Base-by-base conservation (phyloP, 1,284 basidiomycete species). In the Malassezia furfur region DNA sequence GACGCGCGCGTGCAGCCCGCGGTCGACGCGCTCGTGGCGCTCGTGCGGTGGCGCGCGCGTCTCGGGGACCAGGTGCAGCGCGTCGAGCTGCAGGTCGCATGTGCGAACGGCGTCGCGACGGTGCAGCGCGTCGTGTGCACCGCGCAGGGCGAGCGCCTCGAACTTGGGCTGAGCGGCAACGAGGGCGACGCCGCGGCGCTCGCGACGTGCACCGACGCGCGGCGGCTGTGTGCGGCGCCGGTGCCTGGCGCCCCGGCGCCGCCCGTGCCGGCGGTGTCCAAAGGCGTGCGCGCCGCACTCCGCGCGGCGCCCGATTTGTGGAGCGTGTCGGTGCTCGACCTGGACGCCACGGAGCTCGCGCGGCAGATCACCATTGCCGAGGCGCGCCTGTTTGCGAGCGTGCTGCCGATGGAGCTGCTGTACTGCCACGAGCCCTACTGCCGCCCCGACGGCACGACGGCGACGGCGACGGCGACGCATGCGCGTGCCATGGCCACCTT, bases 221-320 rank as follows among this genome's bases (percentile, higher is more conserved):
- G 59, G 39, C 47, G 59, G 38, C 67, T 72, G 67, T 72, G 70
- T 48, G 52, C 57, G 14, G 57, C 17, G 5, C 39, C 17, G 19
- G 41, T 9, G 19, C 35, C 43, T 1, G 59, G 54, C 3, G 61
- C 54, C 12, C 52, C 65, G 30, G 32, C 28, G 77, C 89, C 93
- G 2, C 54, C 65, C 25, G 32, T 21, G 77, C 89, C 93, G 2
- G 80, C 85, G 63, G 87, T 96, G 79, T 87, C 84, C 59, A 91
- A 89, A 77, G 78, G 82, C 0, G 79, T 96, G 19, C 80, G 91
- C 30, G 48, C 59, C 10, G 47, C 64, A 15, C 62, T 78, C 14
- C 67, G 74, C 1, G 48, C 36, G 43, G 82, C 93, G 48, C 76
- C 79, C 22, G 11, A n/a, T 2, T 17, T 43, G 3, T 44, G 17